Evolutionary conservation across 768 basidiomycete species (phyloP).

Genomic region (Leccinum boreale): DNA sequence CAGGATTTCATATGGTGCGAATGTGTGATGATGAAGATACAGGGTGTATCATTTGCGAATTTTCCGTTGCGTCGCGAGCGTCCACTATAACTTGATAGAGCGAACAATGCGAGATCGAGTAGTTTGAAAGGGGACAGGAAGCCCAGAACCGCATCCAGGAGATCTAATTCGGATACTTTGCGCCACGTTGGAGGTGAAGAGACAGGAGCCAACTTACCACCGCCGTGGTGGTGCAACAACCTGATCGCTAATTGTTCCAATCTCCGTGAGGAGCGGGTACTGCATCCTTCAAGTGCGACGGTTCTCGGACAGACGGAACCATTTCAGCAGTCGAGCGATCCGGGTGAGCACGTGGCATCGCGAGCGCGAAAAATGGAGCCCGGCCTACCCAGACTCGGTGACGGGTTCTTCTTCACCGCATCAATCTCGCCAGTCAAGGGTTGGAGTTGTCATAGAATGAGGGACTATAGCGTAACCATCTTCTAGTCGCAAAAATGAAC

Average conservation of each 20-base stretch:
- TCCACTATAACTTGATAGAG: conserved; percentile 20
- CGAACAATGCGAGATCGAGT: conserved; percentile 22
- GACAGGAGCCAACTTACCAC: conserved; percentile 9
- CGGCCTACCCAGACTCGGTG: background rate
- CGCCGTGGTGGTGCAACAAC: background rate
- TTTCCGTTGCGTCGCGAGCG: background rate
- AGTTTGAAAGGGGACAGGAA: conserved; percentile 11
- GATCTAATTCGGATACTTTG: conserved; percentile 2
- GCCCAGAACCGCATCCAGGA: background rate
- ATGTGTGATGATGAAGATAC: conserved; percentile 13
- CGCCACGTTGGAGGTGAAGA: conserved; percentile 5
- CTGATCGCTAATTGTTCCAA: background rate
- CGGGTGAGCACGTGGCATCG: background rate
- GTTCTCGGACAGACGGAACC: conserved; percentile 1
- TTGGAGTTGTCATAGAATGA: conserved; percentile 8
- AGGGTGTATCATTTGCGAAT: conserved; percentile 2
- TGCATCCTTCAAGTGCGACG: background rate
- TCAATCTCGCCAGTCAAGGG: conserved; percentile 1
- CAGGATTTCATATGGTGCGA: background rate
- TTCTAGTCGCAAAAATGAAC: conserved; percentile 7
- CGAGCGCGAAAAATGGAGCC: conserved; percentile 10
- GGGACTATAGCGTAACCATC: background rate
- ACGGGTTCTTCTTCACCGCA: background rate
- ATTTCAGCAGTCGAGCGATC: conserved; percentile 8
- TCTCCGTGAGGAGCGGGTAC: conserved; percentile 7